Evolutionary conservation across 2,329 filamentous ascomycete genomes (phyloP).

Genomic region (Trichoderma cornu-damae): DNA sequence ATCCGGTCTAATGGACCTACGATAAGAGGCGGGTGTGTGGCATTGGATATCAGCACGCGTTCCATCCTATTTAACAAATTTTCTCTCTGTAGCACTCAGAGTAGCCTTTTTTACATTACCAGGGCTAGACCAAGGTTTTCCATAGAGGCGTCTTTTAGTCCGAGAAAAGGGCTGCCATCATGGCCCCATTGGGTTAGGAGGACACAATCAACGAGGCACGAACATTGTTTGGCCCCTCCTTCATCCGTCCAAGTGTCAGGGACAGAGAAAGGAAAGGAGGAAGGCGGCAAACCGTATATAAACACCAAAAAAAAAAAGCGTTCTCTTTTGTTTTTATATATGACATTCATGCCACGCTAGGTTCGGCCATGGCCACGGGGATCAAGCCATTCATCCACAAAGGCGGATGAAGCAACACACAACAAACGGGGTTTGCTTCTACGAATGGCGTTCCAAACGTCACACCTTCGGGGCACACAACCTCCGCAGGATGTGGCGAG

Average conservation of each 20-base stretch:
- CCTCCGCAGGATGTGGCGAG: background rate
- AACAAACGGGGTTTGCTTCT: too few species aligned
- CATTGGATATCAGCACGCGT: too few species aligned
- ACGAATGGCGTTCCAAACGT: too few species aligned
- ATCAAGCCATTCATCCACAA: background rate
- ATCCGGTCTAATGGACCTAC: background rate
- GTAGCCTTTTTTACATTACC: background rate
- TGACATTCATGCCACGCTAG: background rate
- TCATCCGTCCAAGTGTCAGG: too few species aligned
- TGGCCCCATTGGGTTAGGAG: background rate
- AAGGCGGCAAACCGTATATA: background rate
- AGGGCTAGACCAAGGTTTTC: background rate
- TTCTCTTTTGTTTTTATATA: background rate
- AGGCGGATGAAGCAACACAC: background rate
- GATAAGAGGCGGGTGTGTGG: background rate
- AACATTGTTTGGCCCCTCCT: too few species aligned
- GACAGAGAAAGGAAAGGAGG: background rate
- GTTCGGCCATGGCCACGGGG: too few species aligned
- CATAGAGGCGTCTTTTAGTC: background rate
- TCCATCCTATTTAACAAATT: background rate
- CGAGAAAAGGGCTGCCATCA: background rate
- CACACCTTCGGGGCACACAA: background rate
- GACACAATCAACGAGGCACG: too few species aligned
- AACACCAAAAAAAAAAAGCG: too few species aligned
- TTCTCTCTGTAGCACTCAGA: too few species aligned